Evolutionary conservation across 495 filamentous ascomycete genomes (phyloP).

Genomic region (Hypoxylon fuscum): DNA sequence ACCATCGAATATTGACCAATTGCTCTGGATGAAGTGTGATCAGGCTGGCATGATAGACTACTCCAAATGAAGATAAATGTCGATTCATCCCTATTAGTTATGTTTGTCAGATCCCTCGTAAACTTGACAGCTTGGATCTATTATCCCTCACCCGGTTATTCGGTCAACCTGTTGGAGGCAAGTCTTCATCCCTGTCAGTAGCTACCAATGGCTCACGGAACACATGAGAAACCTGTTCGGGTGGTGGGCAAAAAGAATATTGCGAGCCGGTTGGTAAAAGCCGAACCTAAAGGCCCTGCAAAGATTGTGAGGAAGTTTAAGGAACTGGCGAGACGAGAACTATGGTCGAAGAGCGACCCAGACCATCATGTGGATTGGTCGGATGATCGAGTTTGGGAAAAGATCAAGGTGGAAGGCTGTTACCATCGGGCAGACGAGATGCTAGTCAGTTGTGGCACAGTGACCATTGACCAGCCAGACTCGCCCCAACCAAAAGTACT

Average conservation of each 20-base stretch:
- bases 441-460: slow-evolving; percentile 56
- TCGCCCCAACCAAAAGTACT: slow-evolving; percentile 44
- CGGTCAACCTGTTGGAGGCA: not conserved
- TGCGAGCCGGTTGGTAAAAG: slow-evolving; percentile 12
- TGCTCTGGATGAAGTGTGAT: slow-evolving; percentile 3
- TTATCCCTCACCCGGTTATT: not conserved
- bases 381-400: slow-evolving; percentile 42
- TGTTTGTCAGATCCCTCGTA: slow-evolving; percentile 2
- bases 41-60: slow-evolving; percentile 8
- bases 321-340: slow-evolving; percentile 30
- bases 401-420: slow-evolving; percentile 38
- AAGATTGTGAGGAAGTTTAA: slow-evolving; percentile 36
- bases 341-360: slow-evolving; percentile 37
- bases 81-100: slow-evolving; percentile 1
- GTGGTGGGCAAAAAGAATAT: slow-evolving; percentile 17
- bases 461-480: slow-evolving; percentile 50
- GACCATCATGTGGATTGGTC: slow-evolving; percentile 36
- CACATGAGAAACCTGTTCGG: slow-evolving; percentile 25
- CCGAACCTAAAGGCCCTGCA: slow-evolving; percentile 12
- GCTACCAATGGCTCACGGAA: slow-evolving; percentile 26
- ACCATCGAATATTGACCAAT: slow-evolving; percentile 21
- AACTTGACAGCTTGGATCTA: not conserved
- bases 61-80: slow-evolving; percentile 5
- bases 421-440: slow-evolving; percentile 50
- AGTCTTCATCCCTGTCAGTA: not conserved